Percentiles rank a stretch among this genome's conserved stretches.
phyloP scores from a whole-genome alignment of 768 basidiomycete species.

The Boletales sp. region DNA sequence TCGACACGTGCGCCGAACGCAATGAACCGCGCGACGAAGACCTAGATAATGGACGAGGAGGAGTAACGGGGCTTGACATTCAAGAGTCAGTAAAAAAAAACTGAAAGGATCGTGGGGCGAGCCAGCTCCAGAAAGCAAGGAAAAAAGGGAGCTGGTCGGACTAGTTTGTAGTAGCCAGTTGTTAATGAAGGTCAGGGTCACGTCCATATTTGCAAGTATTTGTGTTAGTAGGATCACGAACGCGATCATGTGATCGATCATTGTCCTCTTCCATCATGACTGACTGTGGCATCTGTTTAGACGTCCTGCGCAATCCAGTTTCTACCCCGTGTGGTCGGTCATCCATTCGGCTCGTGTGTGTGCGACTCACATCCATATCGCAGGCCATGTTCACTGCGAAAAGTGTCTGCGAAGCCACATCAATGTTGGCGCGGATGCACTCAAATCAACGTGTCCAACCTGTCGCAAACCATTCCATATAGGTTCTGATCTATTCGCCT shows the following conservation, averaged over 20 bases:
- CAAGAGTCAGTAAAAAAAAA: conserved; percentile 11
- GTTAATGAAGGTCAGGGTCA: neutral
- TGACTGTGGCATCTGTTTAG: conserved; percentile 60
- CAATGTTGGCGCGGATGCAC: conserved; percentile 26
- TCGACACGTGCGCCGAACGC: conserved; percentile 50
- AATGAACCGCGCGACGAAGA: conserved; percentile 48
- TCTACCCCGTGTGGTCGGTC: conserved; percentile 61
- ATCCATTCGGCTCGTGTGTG: neutral
- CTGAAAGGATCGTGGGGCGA: conserved; percentile 25
- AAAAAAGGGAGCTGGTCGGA: neutral
- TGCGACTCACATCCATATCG: conserved; percentile 1
- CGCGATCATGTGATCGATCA: conserved; percentile 27
- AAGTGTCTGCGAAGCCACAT: conserved; percentile 47
- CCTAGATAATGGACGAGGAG: conserved; percentile 39
- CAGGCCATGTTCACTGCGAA: conserved; percentile 67
- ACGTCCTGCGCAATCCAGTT: conserved; percentile 50
- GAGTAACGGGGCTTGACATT: conserved; percentile 34
- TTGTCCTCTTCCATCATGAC: conserved; percentile 34
- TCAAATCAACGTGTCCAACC: conserved; percentile 52
- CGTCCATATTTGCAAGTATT: conserved; percentile 25
- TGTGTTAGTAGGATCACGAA: neutral
- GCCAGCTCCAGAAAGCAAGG: conserved; percentile 2
- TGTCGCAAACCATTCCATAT: conserved; percentile 55
- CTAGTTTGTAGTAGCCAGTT: no score
- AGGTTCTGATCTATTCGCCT: conserved; percentile 35